These are phyloP conservation scores for Ilex asprella DNA, from an alignment of 257 asterid genomes.

Conservation along the genomic window DNA sequence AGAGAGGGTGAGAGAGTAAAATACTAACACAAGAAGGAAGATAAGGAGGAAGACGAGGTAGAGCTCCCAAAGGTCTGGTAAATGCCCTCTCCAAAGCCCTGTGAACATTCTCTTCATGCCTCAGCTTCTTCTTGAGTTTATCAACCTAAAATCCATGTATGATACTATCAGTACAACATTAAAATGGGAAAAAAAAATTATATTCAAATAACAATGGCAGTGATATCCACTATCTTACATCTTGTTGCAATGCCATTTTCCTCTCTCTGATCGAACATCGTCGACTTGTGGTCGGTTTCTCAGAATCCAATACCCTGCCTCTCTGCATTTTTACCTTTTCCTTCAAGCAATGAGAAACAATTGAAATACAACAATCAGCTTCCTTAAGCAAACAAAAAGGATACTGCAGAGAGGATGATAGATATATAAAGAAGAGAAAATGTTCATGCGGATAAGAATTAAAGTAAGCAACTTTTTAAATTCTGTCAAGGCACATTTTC, in stretches of 20 bases:
- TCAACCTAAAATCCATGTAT: constrained; percentile 50
- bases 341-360: constrained; percentile 33
- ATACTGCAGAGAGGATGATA: constrained; percentile 19
- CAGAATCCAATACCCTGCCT: constrained; percentile 36
- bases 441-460: constrained; percentile 24
- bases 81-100: constrained; percentile 92
- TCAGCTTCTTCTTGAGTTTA: constrained; percentile 74
- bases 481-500: constrained; percentile 12
- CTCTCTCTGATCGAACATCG: constrained; percentile 49
- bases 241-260: constrained; percentile 76
- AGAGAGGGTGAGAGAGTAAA: background rate
- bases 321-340: constrained; percentile 41
- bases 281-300: constrained; percentile 37
- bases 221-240: constrained; percentile 29
- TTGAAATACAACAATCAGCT: constrained; percentile 23
- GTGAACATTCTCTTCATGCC: constrained; percentile 90
- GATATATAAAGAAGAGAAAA: constrained; percentile 13
- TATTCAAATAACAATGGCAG: background rate
- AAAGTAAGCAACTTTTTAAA: constrained; percentile 15
- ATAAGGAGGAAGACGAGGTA: constrained; percentile 95
- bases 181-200: background rate
- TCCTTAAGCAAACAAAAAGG: constrained; percentile 37
- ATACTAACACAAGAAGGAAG: constrained; percentile 74
- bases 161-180: background rate
- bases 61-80: constrained; percentile 80